Base-by-base conservation (phyloP, 2,329 filamentous ascomycete genomes). In the Trichoderma atrobrunneum region DNA sequence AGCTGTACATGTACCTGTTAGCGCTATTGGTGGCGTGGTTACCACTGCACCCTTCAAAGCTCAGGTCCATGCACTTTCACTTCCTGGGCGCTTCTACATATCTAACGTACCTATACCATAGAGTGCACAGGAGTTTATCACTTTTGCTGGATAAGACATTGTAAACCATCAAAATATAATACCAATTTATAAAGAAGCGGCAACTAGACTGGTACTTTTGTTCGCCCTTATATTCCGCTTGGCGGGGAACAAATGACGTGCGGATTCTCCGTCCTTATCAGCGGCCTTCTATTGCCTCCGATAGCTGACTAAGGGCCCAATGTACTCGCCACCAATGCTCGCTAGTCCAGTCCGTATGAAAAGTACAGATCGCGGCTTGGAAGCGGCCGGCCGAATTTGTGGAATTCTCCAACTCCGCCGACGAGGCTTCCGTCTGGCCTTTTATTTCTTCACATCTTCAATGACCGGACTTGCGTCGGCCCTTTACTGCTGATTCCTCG, bases 321-420 rank as follows among this genome's bases (percentile, higher is more conserved):
- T 61, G 57, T 36, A 56, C 59, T 72, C 66, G 67, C 71, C 71
- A 72, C 66, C 43, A 61, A 54, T 61, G 67, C 30, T 59, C 67
- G 36, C 66, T 62, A 62, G n/a, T n/a, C 18, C 18, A 16, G 28
- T 11, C 43, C 43, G 6, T n/a, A 26, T 24, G 72, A 72, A 73
- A 74, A 74, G 73, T 74, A 74, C 74, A 74, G 73, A 75, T 75
- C 67, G 68, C 74, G 73, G 65, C 64, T 73, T 61, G 43, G 36
- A n/a, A 30, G 32, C 43, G 43, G 43, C 67, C 43, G 24, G 43
- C 57, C 54, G 30, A 67, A 16, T 1, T 51, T 51, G 34, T 43
- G n/a, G 43, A 61, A 70, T 63, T 51, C 63, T 63, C 7, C 43
- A 57, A 51, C 59, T 51, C 26, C 48, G 64, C 65, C 67, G 65